Percentiles rank a stretch among this genome's conserved stretches.
Evolutionary conservation across 2,329 filamentous ascomycete species (phyloP).

Genomic region (Diaporthe sp.): DNA sequence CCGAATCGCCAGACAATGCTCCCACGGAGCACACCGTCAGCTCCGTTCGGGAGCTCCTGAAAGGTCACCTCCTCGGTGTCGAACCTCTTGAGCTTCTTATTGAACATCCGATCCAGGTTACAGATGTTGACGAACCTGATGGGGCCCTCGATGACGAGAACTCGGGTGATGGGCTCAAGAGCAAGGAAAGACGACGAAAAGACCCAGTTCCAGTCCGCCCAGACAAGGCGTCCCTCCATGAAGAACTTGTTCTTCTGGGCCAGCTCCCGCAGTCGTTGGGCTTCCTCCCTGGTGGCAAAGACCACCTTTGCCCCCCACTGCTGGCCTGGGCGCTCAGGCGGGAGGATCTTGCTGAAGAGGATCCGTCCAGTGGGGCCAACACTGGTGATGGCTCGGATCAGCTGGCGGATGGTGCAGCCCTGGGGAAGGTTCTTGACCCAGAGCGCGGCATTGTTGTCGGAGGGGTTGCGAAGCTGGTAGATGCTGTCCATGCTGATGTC

Average conservation of each 20-base stretch:
- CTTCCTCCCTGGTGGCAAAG: neutral
- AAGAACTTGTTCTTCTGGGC: neutral
- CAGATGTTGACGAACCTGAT: neutral
- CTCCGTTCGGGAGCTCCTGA: neutral
- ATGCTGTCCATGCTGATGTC: too few species aligned
- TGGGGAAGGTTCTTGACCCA: neutral
- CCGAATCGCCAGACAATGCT: constrained; percentile 23
- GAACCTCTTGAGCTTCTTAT: neutral
- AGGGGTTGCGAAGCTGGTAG: neutral
- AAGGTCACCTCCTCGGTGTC: neutral
- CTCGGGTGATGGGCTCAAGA: constrained; percentile 4
- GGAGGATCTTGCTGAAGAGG: constrained; percentile 10
- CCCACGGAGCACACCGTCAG: neutral
- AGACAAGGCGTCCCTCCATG: neutral
- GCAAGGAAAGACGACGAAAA: neutral
- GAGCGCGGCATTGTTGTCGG: constrained; percentile 1
- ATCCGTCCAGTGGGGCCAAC: constrained; percentile 27
- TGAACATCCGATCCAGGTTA: neutral
- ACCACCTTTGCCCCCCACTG: constrained; percentile 15
- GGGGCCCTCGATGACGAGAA: constrained; percentile 22
- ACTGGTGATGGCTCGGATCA: constrained; percentile 28
- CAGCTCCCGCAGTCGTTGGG: neutral
- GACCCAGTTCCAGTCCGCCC: neutral
- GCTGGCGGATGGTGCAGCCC: constrained; percentile 13
- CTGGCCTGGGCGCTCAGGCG: neutral